Evolutionary conservation across 2,329 filamentous ascomycete genomes (phyloP), one percentile per base, ranked within the genome.

Genomic region (Beauveria pseudobassiana): DNA sequence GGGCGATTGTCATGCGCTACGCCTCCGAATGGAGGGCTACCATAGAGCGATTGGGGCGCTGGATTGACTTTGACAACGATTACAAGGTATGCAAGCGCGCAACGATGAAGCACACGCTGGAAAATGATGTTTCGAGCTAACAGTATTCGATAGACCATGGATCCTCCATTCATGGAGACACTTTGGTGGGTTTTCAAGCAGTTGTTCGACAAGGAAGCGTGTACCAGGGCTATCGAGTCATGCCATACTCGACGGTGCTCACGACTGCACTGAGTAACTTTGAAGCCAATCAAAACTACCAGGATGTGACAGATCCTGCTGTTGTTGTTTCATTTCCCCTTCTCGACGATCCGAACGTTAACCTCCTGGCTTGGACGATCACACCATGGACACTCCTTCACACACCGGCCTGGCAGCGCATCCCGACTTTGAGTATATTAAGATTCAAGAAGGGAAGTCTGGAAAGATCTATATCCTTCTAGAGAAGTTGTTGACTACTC

Each of bases 31-130:
- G 93, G 93, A 85, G 91, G 69, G 78, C 86, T 65, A 96, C 91
- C 28, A 89, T 97, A 69, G 91, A 96, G 71, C 82, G 93, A 64
- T 77, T 98, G 46, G 93, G 93, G 62, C 88, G 93, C 62, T 98
- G 93, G 93, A 95, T 97, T 69, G 93, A 97, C 76, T 97, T 98
- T 69, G 93, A 98, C 75, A 95, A 96, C 69, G 91, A 97, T 74
- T 97, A 96, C 80, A 96, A 96, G 85, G 87, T 87, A 70, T 65
- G 72, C 55, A 12, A 9, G 40, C 28, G 16, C 51, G n/a, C 38
- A 16, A 53, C n/a, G 30, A 40, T 48, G n/a, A 20, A 18, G 14
- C 12, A 40, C 14, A 10, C 16, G 51, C 52, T 14, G 12, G 12
- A 38, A 26, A 10, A n/a, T 22, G 10, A 40, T 50, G 14, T 2